Base-by-base conservation (phyloP, 805 yeast species). In the Maudiozyma saulgeensis region DNA sequence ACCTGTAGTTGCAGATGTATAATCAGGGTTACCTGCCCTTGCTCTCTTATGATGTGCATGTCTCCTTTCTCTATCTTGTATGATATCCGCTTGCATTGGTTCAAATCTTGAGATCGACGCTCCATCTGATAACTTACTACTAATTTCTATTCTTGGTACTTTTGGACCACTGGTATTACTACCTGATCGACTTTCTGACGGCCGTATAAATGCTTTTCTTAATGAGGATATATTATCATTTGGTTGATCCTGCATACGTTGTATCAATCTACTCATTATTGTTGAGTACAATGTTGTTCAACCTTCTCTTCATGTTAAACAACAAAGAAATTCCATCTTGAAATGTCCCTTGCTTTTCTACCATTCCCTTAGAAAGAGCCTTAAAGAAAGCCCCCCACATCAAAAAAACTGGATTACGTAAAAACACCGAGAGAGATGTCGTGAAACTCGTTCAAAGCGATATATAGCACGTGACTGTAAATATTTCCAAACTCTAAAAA, bases 1-100 rank as follows among this genome's bases (percentile, higher is more conserved):
- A 4, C 67, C 68, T 15, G 62, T 53, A 1, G 57, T 32, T 1
- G 67, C 61, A n/a, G 64, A 55, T 1, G 65, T 60, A 41, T 52
- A 57, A 50, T 61, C 66, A 4, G 50, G 45, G 4, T 31, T 41
- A 3, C 38, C 32, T 18, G 15, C 23, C 5, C 42, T 18, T 5
- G 21, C 26, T 6, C 32, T 35, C 16, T 34, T 49, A 41, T 51
- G 56, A 25, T 47, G 53, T 26, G n/a, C 45, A 44, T 49, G 52
- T 11, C 41, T 52, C 8, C 25, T 40, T 13, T 51, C 49, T n/a
- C 28, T 51, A 8, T 40, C 51, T 15, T 21, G 26, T 7, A 16
- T 21, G 13, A 1, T n/a, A 26, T 28, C 12, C 32, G 32, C 32
- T 11, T 8, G 12, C 6, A 6, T 28, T 28, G 32, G 32, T 28